These are phyloP conservation scores for Rhynchosporium agropyri DNA, from an alignment of 2,329 filamentous ascomycete genomes.

Conservation along the genomic window DNA sequence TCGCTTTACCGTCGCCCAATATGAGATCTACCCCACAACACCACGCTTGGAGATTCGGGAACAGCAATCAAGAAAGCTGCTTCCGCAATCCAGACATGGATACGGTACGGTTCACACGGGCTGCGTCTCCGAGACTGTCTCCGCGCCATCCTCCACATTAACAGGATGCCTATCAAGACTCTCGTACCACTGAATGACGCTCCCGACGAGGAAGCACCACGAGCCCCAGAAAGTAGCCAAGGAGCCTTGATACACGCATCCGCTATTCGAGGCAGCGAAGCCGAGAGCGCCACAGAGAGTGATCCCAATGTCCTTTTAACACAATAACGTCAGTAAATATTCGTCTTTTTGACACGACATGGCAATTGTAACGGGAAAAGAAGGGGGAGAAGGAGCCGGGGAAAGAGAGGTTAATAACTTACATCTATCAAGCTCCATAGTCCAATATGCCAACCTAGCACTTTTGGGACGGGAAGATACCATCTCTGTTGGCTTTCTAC, in stretches of 20 bases:
- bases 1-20: no score
- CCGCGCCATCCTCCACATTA: constrained; percentile 38
- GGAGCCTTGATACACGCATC: constrained; percentile 51
- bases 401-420: constrained; percentile 8
- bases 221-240: constrained; percentile 54
- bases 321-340: not conserved
- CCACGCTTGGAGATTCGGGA: not conserved
- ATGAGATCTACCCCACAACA: not conserved
- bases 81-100: not conserved
- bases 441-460: constrained; percentile 69
- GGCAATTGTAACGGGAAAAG: not conserved
- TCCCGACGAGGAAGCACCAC: constrained; percentile 54
- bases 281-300: constrained; percentile 62
- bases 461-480: constrained; percentile 58
- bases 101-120: constrained; percentile 6
- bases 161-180: constrained; percentile 52
- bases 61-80: not conserved
- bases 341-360: not conserved
- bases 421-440: constrained; percentile 65
- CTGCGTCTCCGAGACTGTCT: constrained; percentile 17
- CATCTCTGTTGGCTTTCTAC: constrained; percentile 66
- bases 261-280: constrained; percentile 47
- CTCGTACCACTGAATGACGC: constrained; percentile 53
- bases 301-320: constrained; percentile 53
- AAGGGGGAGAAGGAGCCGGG: not conserved